These are phyloP conservation scores for Ilex paraguariensis DNA, from an alignment of 305 asterid species.

Conservation along the genomic window DNA sequence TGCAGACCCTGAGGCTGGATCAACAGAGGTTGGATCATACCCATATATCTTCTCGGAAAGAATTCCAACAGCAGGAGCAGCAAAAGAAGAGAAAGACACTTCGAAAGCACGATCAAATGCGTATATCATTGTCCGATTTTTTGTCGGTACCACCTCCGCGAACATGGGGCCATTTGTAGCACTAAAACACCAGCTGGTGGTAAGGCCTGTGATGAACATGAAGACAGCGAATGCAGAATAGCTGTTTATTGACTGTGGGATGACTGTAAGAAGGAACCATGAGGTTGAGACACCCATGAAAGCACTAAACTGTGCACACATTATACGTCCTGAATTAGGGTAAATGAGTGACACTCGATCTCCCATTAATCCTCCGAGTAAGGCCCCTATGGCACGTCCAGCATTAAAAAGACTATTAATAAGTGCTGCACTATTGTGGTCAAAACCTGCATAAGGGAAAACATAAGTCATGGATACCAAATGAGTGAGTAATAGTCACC, in stretches of 20 bases:
- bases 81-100: conserved; percentile 83
- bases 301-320: conserved; percentile 30
- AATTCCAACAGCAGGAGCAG: conserved; percentile 86
- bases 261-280: conserved; percentile 57
- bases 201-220: conserved; percentile 82
- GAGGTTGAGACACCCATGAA: conserved; percentile 93
- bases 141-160: conserved; percentile 92
- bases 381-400: conserved; percentile 88
- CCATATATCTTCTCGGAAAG: conserved; percentile 82
- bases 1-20: conserved; percentile 59
- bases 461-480: not conserved
- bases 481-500: too few relatives aligned
- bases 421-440: conserved; percentile 78
- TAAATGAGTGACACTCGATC: conserved; percentile 60
- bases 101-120: conserved; percentile 29
- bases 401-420: conserved; percentile 80
- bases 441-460: conserved; percentile 55
- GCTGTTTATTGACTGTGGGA: conserved; percentile 65
- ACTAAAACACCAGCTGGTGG: conserved; percentile 81
- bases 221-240: conserved; percentile 60
- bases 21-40: conserved; percentile 67
- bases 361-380: conserved; percentile 80
- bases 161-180: conserved; percentile 94
- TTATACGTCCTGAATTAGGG: conserved; percentile 63
- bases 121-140: conserved; percentile 86